phyloP scores from a whole-genome alignment of 2,329 filamentous ascomycete species.

The Aspergillus floridensis region DNA sequence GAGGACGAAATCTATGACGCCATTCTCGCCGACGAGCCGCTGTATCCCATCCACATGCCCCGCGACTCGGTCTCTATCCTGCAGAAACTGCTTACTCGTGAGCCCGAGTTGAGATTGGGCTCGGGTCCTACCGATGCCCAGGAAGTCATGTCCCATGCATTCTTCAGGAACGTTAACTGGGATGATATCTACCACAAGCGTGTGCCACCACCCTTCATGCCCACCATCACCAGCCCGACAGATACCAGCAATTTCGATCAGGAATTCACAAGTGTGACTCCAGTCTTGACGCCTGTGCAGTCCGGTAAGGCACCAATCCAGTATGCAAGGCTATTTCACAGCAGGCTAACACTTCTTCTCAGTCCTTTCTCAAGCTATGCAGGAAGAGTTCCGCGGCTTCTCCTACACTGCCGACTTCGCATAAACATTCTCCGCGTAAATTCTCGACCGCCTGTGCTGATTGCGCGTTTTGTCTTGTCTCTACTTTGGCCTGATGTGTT shows the following conservation, averaged over 20 bases:
- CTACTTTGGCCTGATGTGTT: slow-evolving; percentile 18
- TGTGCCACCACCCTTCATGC: slow-evolving; percentile 82
- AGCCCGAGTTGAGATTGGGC: slow-evolving; percentile 88
- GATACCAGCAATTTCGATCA: slow-evolving; percentile 99
- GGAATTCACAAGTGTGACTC: slow-evolving; percentile 97
- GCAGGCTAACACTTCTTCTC: slow-evolving; percentile 13
- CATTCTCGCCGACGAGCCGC: slow-evolving; percentile 92
- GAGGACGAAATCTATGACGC: slow-evolving; percentile 99
- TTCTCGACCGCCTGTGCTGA: slow-evolving; percentile 8
- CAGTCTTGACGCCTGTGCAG: slow-evolving; percentile 93
- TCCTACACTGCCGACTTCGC: slow-evolving; percentile 94
- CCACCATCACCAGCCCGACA: slow-evolving; percentile 83
- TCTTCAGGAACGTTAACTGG: slow-evolving; percentile 98
- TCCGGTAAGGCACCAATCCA: slow-evolving; percentile 66
- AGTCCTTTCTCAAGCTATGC: slow-evolving; percentile 98
- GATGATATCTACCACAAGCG: slow-evolving; percentile 98
- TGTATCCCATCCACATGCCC: slow-evolving; percentile 99
- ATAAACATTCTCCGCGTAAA: slow-evolving; percentile 39
- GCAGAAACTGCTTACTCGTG: slow-evolving; percentile 92
- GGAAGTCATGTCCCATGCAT: slow-evolving; percentile 98
- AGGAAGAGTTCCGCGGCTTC: slow-evolving; percentile 98
- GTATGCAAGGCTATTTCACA: not conserved
- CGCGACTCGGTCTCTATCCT: slow-evolving; percentile 95
- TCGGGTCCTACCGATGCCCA: slow-evolving; percentile 95
- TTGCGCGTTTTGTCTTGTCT: slow-evolving; percentile 13